These are phyloP conservation scores for Pterulicium gracile DNA, from an alignment of 1,284 basidiomycete genomes.

Conservation along the genomic window DNA sequence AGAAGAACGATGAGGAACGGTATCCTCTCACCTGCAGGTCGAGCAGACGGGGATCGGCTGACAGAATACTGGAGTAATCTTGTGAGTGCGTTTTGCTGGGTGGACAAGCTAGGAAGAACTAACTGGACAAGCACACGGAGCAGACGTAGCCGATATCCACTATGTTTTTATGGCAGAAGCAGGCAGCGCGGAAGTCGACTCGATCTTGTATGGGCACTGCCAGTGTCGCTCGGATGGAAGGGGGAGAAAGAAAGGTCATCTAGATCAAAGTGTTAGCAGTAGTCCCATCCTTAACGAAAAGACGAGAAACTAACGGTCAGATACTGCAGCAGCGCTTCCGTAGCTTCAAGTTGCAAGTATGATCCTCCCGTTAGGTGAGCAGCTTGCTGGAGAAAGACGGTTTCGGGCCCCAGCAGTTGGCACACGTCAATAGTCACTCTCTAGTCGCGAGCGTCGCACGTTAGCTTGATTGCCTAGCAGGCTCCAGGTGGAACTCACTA, in stretches of 20 bases:
- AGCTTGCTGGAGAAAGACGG: slow-evolving; percentile 96
- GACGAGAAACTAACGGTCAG: slow-evolving; percentile 51
- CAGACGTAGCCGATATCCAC: slow-evolving; percentile 98
- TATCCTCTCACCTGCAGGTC: slow-evolving; percentile 53
- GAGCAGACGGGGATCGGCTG: slow-evolving; percentile 87
- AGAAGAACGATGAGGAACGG: slow-evolving; percentile 10
- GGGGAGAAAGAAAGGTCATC: slow-evolving; percentile 89
- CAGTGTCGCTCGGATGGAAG: slow-evolving; percentile 67
- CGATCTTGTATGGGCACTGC: slow-evolving; percentile 88
- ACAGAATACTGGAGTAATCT: slow-evolving; percentile 66
- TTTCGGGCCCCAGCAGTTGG: slow-evolving; percentile 83
- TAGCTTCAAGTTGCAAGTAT: slow-evolving; percentile 77
- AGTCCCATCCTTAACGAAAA: slow-evolving; percentile 5
- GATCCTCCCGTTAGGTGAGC: slow-evolving; percentile 91
- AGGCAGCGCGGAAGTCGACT: slow-evolving; percentile 94
- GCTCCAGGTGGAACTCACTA: too few relatives aligned
- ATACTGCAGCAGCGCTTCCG: slow-evolving; percentile 80
- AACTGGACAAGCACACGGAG: slow-evolving; percentile 91
- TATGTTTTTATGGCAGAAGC: slow-evolving; percentile 97
- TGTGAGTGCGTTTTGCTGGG: slow-evolving; percentile 7
- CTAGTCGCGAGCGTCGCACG: slow-evolving; percentile 28
- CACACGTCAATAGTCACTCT: slow-evolving; percentile 95
- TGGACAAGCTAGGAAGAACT: slow-evolving; percentile 20
- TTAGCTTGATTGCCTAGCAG: slow-evolving; percentile 5
- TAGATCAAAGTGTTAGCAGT: slow-evolving; percentile 20